Evolutionary conservation across 2,329 filamentous ascomycete genomes (phyloP), one percentile per base, ranked within the genome.

Genomic region (Grosmannia serpens): DNA sequence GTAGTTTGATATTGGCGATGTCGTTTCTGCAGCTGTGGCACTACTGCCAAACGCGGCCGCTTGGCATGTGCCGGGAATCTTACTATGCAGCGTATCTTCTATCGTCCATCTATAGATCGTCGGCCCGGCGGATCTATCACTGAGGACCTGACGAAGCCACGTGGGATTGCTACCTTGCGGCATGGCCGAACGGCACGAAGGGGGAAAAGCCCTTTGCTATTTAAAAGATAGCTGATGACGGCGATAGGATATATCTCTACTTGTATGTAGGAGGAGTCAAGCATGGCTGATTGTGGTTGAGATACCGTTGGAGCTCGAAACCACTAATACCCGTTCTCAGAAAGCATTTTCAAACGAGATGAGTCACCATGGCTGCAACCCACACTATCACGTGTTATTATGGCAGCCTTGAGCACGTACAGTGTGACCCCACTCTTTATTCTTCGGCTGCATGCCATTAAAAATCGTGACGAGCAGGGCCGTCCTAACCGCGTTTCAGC

Each of bases 21-120:
- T 38, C 35, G 35, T 38, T 38, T n/a, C n/a, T n/a, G 35, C 35
- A 9, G 35, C 44, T 7, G 17, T 38, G 22, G n/a, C 31, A 33
- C 29, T 31, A 13, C 15, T 38, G 8, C 15, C 33, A 29, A 27
- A 22, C 17, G 9, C 31, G 33, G 15, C 33, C 26, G 3, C 13
- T 11, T 20, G 20, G 20, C 8, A 20, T 9, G 26, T 17, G 1
- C 20, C 26, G 44, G 54, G 4, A 2, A 20, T 26, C 29, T 56
- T 22, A 4, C 17, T 9, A 22, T 44, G 13, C 10, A 31, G 24
- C 5, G 60, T 47, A 33, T 62, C 60, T 13, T 58, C 55, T 2
- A 55, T 27, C 1, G 59, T 58, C 61, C 59, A 62, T 13, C 58
- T 55, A 58, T 61, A 63, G 24, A 62, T 53, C 31, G 47, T 52